A percentile compares a stretch with the other conserved stretches of the same genome.
Conservation (phyloP, 2,329 filamentous ascomycete species). For the Pseudofabraea citricarpa region DNA sequence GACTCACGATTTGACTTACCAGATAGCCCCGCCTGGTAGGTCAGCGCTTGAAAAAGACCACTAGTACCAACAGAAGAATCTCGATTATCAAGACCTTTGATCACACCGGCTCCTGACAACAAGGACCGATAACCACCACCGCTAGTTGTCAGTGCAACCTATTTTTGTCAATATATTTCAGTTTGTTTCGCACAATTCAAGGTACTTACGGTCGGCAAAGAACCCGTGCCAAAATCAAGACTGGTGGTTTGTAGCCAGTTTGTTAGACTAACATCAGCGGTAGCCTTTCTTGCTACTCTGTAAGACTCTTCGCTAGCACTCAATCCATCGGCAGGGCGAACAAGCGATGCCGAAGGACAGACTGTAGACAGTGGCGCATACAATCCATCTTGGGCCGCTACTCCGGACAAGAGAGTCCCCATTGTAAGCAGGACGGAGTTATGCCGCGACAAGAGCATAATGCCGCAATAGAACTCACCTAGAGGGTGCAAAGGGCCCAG, state of each 20-base stretch:
- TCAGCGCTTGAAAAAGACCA: slow-evolving; percentile 39
- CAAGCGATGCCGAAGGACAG: slow-evolving; percentile 34
- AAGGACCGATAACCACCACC: slow-evolving; percentile 38
- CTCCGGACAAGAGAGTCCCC: slow-evolving; percentile 6
- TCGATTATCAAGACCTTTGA: slow-evolving; percentile 38
- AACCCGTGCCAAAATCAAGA: slow-evolving; percentile 26
- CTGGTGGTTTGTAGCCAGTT: slow-evolving; percentile 34
- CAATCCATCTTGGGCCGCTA: slow-evolving; percentile 2
- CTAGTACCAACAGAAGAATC: slow-evolving; percentile 33
- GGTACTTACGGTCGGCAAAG: slow-evolving; percentile 29
- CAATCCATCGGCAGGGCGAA: slow-evolving; percentile 32
- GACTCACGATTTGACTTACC: slow-evolving; percentile 17
- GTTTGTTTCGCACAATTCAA: background rate
- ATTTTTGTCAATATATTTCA: background rate
- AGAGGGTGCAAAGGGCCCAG: too few species aligned
- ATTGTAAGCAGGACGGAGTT: background rate
- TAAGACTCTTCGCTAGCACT: slow-evolving; percentile 33
- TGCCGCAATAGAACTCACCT: too few species aligned
- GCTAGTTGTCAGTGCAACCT: slow-evolving; percentile 35
- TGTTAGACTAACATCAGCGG: slow-evolving; percentile 32
- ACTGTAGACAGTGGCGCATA: slow-evolving; percentile 31
- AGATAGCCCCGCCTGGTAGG: slow-evolving; percentile 41
- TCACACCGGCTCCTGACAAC: slow-evolving; percentile 30
- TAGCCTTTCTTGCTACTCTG: slow-evolving; percentile 30
- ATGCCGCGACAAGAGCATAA: too few species aligned